A percentile compares a stretch with the other conserved stretches of the same genome.
These are phyloP conservation scores for Trypanosoma theileri DNA, from an alignment of 208 protist species.

Conservation along the genomic window DNA sequence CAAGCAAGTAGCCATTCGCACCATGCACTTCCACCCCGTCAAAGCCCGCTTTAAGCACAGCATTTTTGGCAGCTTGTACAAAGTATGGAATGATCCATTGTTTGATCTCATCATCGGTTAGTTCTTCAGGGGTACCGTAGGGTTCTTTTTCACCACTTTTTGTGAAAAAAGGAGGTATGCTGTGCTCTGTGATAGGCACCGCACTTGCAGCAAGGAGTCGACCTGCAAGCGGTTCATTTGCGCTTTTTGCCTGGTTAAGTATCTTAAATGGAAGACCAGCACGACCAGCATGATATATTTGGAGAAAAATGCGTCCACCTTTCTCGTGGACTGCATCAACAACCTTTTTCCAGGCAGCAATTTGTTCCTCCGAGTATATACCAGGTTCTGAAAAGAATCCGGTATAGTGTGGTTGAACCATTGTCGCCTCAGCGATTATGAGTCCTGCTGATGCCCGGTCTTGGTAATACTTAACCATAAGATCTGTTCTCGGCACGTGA, in stretches of 20 bases:
- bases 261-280: slow-evolving; percentile 36
- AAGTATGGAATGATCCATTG: slow-evolving; percentile 46
- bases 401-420: slow-evolving; percentile 53
- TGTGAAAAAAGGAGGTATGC: slow-evolving; percentile 16
- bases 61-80: slow-evolving; percentile 62
- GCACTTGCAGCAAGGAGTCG: slow-evolving; percentile 31
- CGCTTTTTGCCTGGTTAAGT: slow-evolving; percentile 2
- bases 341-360: slow-evolving; percentile 65
- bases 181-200: slow-evolving; percentile 34
- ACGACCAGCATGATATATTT: slow-evolving; percentile 67
- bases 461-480: slow-evolving; percentile 63
- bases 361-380: slow-evolving; percentile 59
- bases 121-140: slow-evolving; percentile 33
- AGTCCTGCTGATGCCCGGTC: slow-evolving; percentile 68
- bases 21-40: slow-evolving; percentile 91
- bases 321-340: slow-evolving; percentile 75
- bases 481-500: slow-evolving; percentile 37
- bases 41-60: slow-evolving; percentile 73
- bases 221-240: slow-evolving; percentile 27
- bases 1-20: slow-evolving; percentile 91
- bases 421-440: slow-evolving; percentile 68
- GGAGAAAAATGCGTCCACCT: slow-evolving; percentile 59
- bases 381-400: slow-evolving; percentile 44
- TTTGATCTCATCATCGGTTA: slow-evolving; percentile 73
- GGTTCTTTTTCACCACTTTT: slow-evolving; percentile 29